phyloP scores from a whole-genome alignment of 345 rosid genomes.

The Lenwebbia sp. region DNA sequence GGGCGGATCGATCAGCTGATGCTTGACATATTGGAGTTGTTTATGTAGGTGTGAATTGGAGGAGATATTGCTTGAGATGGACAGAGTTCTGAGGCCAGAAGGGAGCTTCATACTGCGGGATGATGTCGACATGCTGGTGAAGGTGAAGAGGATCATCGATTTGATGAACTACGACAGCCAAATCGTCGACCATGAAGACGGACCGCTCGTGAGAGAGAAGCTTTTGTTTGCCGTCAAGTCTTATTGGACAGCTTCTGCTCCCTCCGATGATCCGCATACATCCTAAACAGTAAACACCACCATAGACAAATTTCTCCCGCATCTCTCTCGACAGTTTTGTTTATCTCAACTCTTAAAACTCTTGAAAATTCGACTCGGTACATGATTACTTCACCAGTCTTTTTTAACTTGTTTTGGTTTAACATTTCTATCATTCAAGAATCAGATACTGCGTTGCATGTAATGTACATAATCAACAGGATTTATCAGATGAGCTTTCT shows the following conservation, averaged over 20 bases:
- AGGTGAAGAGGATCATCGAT: slow-evolving; percentile 40
- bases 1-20: not conserved
- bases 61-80: slow-evolving; percentile 55
- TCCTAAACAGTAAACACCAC: not conserved
- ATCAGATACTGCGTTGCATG: not conserved
- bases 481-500: not conserved
- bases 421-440: not conserved
- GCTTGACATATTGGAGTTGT: not conserved
- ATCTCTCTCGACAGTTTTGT: not conserved
- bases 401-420: not conserved
- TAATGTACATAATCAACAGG: not conserved
- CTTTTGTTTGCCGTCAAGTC: slow-evolving; percentile 47
- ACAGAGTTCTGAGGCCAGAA: slow-evolving; percentile 56
- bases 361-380: not conserved
- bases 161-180: slow-evolving; percentile 39
- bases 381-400: not conserved
- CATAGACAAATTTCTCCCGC: not conserved
- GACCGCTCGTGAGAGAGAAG: slow-evolving; percentile 47
- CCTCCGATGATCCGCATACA: not conserved
- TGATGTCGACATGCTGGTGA: slow-evolving; percentile 42
- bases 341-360: not conserved
- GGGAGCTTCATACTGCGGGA: slow-evolving; percentile 55
- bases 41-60: slow-evolving; percentile 42
- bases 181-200: slow-evolving; percentile 60
- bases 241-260: slow-evolving; percentile 29